Base-by-base conservation (phyloP, 2,329 filamentous ascomycete genomes). In the Calcarisporium arbuscula region DNA sequence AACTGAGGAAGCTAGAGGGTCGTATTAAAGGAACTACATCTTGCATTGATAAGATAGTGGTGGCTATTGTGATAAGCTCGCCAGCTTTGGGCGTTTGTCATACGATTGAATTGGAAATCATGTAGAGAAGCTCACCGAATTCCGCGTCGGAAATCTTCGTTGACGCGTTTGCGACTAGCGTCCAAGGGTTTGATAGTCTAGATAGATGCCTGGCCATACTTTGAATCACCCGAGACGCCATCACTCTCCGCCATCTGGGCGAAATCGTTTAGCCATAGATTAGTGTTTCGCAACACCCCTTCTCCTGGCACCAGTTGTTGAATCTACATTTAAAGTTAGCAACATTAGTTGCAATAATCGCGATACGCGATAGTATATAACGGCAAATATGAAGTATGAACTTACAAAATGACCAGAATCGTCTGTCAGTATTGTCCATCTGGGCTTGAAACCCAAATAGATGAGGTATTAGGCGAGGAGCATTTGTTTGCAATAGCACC, bases 271-370 rank as follows among this genome's bases (percentile, higher is more conserved):
- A 63, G 42, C 61, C 61, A 65, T 2, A 61, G 47, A 37, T 65
- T 65, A 15, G 61, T 62, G 11, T 50, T 53, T 6, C 40, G 38
- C 4, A 64, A 44, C 12, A 65, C 52, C 35, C 57, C 64, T 29
- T 61, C 50, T 6, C 61, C 61, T 2, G 61, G 57, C 21, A 60
- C 63, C 61, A 61, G 64, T 15, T 62, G 62, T 8, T 47, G 49
- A 57, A 39, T 64, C 61, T 64, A 8, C 28, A 31, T 46, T 28
- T 36, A 30, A 27, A 6, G 9, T 30, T 14, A 34, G 27, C 25
- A 23, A 32, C n/a, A n/a, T n/a, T n/a, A n/a, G n/a, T n/a, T n/a
- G n/a, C n/a, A n/a, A n/a, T n/a, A n/a, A n/a, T n/a, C n/a, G n/a
- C n/a, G n/a, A n/a, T n/a, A n/a, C n/a, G n/a, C n/a, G n/a, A n/a